These are phyloP conservation scores for Candida broadrunensis DNA, from an alignment of 805 yeast genomes.

Conservation along the genomic window DNA sequence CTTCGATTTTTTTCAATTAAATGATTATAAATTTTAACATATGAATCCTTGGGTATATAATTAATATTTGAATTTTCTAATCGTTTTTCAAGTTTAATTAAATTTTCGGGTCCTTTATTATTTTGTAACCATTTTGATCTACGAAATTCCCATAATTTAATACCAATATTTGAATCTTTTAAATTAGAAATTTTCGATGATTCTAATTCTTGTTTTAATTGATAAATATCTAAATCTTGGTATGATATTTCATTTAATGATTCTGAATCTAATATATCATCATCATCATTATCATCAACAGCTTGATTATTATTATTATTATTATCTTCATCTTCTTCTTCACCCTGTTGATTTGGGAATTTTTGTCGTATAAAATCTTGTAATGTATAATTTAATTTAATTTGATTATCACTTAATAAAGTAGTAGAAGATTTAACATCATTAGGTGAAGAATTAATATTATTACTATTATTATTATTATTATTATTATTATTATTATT, in stretches of 20 bases:
- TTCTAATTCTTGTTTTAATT: constrained; percentile 30
- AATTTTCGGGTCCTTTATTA: constrained; percentile 22
- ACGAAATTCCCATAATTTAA: constrained; percentile 65
- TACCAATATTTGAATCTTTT: constrained; percentile 39
- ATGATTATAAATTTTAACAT: constrained; percentile 61
- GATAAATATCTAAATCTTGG: constrained; percentile 23
- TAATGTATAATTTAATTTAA: constrained; percentile 2
- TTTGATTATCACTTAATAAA: constrained; percentile 5
- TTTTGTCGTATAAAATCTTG: constrained; percentile 9
- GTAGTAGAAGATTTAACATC: constrained; percentile 11
- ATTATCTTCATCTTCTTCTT: constrained; percentile 5
- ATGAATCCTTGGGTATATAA: constrained; percentile 48
- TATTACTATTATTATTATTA: neutral
- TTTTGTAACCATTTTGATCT: constrained; percentile 63
- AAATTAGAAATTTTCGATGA: neutral
- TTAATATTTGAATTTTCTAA: constrained; percentile 14
- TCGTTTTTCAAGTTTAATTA: constrained; percentile 6
- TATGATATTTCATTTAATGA: constrained; percentile 8
- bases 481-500: constrained; percentile 4
- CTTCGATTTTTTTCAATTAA: constrained; percentile 69
- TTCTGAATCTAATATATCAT: constrained; percentile 1
- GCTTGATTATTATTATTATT: constrained; percentile 9
- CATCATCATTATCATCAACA: constrained; percentile 7
- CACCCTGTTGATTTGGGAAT: constrained; percentile 8
- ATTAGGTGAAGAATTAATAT: constrained; percentile 1